Base-by-base conservation (phyloP, 495 filamentous ascomycete species). In the Penicillium nucicola region DNA sequence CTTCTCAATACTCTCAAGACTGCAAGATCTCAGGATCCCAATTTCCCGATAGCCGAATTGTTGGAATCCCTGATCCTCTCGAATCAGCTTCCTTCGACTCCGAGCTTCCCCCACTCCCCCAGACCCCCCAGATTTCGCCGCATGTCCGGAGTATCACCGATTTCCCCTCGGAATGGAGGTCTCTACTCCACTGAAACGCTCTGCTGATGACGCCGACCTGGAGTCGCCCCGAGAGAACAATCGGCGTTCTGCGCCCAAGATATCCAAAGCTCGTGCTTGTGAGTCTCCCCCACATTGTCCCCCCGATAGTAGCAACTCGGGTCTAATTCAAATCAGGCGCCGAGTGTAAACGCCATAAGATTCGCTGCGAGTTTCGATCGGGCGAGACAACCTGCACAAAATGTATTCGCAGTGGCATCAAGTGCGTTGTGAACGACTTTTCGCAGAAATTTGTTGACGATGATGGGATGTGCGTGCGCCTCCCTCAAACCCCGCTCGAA, bases 381-480 rank as follows among this genome's bases (percentile, higher is more conserved):
- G 73, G 73, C 2, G 73, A 75, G 41, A 44, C 62, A 11, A 75
- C 62, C 44, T 76, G 73, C 47, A 71, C 65, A 5, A 76, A 76
- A 61, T 76, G 73, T 52, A 50, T 66, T 14, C 73, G 73, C 38
- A 75, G 71, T 36, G 71, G 73, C 13, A 72, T 76, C 20, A 76
- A 75, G 55, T 76, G 73, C 45, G 64, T 75, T 12, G 67, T 76
- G 31, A 76, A 76, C 38, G 73, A 76, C 57, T 76, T 76, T 53
- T 76, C 73, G 20, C 73, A 75, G 36, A 76, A 76, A 45, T 76
- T 76, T 31, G 73, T 76, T 39, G 71, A 76, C 37, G 73, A 76
- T 46, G 73, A 76, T 60, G 66, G 68, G 25, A 50, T 67, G 73
- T 76, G 50, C 55, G 72, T 72, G 14, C 22, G 35, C 39, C 8